Evolutionary conservation across 331 rosid genomes (phyloP).

Genomic region (Pyracantha coccinea): DNA sequence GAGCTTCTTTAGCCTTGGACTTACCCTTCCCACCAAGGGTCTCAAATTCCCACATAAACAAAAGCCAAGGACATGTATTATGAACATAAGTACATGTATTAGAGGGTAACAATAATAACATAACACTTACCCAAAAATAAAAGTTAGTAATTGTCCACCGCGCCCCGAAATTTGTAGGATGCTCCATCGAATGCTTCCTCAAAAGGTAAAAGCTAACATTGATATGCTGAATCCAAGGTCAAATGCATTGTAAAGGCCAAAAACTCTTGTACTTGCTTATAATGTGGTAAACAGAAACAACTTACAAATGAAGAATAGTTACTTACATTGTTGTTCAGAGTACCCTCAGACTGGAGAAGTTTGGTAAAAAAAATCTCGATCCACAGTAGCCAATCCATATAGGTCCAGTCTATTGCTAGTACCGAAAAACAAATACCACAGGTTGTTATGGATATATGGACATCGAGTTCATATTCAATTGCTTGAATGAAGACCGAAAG

Average conservation of each 20-base stretch:
- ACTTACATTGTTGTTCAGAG: not conserved
- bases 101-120: not conserved
- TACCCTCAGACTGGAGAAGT: rapidly evolving
- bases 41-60: not conserved
- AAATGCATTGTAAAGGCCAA: too few relatives aligned
- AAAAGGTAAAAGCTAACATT: too few relatives aligned
- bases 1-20: not conserved
- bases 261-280: not conserved
- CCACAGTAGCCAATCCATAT: not conserved
- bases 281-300: too few relatives aligned
- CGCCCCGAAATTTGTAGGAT: too few relatives aligned
- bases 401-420: not conserved
- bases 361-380: not conserved
- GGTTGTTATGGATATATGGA: not conserved
- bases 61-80: not conserved
- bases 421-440: not conserved
- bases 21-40: not conserved
- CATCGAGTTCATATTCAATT: too few relatives aligned
- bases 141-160: not conserved
- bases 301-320: not conserved
- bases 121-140: not conserved
- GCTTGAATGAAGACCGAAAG: too few relatives aligned
- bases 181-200: too few relatives aligned
- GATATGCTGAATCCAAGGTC: not conserved
- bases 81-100: not conserved